phyloP scores from a whole-genome alignment of 495 filamentous ascomycete species.

The Neurospora terricola region DNA sequence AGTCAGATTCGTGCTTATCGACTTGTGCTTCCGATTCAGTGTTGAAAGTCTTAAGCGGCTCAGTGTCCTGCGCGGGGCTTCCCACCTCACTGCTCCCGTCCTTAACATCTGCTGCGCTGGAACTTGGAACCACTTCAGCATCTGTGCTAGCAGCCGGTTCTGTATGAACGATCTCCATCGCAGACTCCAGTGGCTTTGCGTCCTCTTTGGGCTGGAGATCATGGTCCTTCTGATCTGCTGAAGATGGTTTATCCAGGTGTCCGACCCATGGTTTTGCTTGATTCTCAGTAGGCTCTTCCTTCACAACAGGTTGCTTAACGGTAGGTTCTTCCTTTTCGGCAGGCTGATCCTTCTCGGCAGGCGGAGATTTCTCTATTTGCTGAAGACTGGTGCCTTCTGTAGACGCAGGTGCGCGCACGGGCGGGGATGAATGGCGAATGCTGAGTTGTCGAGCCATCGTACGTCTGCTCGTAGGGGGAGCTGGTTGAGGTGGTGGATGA shows the following conservation, averaged over 20 bases:
- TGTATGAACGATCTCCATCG: neutral
- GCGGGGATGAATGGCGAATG: neutral
- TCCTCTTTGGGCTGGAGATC: neutral
- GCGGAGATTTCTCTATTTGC: neutral
- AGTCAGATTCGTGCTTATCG: neutral
- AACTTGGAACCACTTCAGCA: neutral
- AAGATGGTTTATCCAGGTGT: neutral
- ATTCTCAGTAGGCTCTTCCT: neutral
- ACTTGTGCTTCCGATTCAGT: neutral
- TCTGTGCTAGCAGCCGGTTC: neutral
- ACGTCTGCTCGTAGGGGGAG: neutral
- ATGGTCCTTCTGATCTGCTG: neutral
- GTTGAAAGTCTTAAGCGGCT: neutral
- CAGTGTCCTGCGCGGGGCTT: neutral
- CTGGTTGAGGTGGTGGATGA: neutral
- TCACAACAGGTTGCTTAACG: neutral
- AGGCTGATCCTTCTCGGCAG: neutral
- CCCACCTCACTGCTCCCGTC: neutral
- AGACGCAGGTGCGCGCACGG: neutral
- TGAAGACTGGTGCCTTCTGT: neutral
- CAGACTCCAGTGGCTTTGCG: neutral
- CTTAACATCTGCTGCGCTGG: neutral
- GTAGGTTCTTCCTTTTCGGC: neutral
- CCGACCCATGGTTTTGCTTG: neutral
- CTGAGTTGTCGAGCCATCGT: neutral